Conservation (phyloP, 1,139 yeast genomes). For the Trichomonascaceae sp. region DNA sequence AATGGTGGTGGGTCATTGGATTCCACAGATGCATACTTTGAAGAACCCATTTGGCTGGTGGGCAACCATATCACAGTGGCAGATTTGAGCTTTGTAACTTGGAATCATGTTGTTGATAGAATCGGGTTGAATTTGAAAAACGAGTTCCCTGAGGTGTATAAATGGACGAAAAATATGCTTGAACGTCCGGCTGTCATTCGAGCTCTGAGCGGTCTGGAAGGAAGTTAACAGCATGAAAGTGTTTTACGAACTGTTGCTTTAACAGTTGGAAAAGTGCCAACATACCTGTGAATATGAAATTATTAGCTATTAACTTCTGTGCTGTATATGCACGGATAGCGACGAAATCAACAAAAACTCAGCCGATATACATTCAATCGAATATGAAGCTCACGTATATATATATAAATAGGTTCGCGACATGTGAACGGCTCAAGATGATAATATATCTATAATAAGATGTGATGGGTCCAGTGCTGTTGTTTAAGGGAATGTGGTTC, state of each 20-base stretch:
- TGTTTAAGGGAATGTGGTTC: too few species aligned
- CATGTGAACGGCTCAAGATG: not conserved
- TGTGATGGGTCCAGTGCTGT: too few species aligned
- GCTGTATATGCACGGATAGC: not conserved
- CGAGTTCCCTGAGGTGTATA: constrained; percentile 92
- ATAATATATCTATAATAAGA: not conserved
- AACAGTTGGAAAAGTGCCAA: not conserved
- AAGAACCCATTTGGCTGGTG: constrained; percentile 92
- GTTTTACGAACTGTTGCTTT: too few species aligned
- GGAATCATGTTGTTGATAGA: constrained; percentile 94
- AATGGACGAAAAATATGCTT: constrained; percentile 61
- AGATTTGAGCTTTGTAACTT: constrained; percentile 87
- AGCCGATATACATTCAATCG: not conserved
- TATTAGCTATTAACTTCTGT: too few species aligned
- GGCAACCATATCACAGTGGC: constrained; percentile 89
- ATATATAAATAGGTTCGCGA: not conserved
- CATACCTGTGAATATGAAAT: not conserved
- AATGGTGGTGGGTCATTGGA: constrained; percentile 85
- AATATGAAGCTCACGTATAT: not conserved
- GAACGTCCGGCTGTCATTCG: constrained; percentile 32
- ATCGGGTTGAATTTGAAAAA: constrained; percentile 81
- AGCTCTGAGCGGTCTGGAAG: constrained; percentile 30
- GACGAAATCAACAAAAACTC: not conserved
- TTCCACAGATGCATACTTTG: constrained; percentile 79
- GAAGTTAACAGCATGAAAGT: not conserved